Evolutionary conservation across 371 early-diverging fungal species (phyloP).

Genomic region (Smittium culicis): DNA sequence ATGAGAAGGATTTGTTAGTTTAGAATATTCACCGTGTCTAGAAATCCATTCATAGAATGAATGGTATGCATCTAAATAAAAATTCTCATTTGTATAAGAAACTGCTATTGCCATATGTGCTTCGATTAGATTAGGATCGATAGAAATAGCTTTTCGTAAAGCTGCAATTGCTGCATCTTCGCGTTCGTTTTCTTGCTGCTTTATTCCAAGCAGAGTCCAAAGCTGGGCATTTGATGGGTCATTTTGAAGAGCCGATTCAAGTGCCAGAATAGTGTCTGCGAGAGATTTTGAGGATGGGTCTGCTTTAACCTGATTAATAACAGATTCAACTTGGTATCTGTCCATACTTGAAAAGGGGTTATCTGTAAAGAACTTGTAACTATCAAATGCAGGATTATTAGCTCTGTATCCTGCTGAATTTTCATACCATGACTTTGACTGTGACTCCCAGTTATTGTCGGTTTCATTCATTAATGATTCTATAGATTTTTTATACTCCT

Average conservation of each 20-base stretch:
- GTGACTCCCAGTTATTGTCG: constrained; percentile 59
- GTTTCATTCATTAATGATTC: constrained; percentile 44
- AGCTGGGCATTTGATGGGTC: constrained; percentile 60
- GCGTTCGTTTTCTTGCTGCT: constrained; percentile 91
- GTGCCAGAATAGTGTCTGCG: constrained; percentile 71
- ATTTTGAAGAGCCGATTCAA: constrained; percentile 81
- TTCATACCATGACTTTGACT: constrained; percentile 67
- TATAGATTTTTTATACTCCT: constrained; percentile 54
- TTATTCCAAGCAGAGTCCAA: constrained; percentile 76
- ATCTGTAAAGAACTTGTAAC: constrained; percentile 58
- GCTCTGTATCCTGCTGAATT: constrained; percentile 47
- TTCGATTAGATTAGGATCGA: constrained; percentile 55
- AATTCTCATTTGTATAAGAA: constrained; percentile 84
- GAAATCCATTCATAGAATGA: constrained; percentile 76
- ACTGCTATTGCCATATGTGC: constrained; percentile 80
- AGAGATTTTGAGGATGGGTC: constrained; percentile 36
- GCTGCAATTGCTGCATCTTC: constrained; percentile 84
- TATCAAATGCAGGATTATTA: constrained; percentile 44
- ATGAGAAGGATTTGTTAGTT: constrained; percentile 19
- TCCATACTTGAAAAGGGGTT: constrained; percentile 52
- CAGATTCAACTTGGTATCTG: constrained; percentile 32
- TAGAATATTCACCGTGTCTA: constrained; percentile 49
- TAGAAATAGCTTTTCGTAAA: constrained; percentile 54
- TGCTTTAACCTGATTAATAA: constrained; percentile 32
- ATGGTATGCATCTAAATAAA: constrained; percentile 68